These are phyloP conservation scores for Cucurbitaria berberidis DNA, from an alignment of 2,329 filamentous ascomycete genomes.

Conservation along the genomic window DNA sequence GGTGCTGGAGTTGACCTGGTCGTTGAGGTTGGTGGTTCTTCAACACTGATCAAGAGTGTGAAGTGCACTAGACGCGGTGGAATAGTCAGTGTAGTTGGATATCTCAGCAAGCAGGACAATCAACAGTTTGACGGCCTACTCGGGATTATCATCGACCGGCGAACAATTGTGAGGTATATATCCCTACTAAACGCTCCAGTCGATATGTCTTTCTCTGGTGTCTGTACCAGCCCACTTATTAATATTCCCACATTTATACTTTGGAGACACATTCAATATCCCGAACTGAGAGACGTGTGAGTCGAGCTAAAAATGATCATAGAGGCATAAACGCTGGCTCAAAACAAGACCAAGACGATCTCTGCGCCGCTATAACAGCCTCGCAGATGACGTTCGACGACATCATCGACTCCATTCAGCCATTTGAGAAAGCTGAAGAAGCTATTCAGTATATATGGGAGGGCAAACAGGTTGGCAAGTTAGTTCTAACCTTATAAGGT, in stretches of 20 bases:
- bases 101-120: constrained; percentile 7
- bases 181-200: too few species aligned
- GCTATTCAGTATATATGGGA: constrained; percentile 44
- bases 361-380: constrained; percentile 14
- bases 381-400: constrained; percentile 30
- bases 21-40: constrained; percentile 43
- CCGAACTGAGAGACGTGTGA: neutral
- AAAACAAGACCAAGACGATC: neutral
- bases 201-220: too few species aligned
- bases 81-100: constrained; percentile 20
- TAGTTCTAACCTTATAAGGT: constrained; percentile 10
- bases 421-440: constrained; percentile 41
- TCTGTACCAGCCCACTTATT: too few species aligned
- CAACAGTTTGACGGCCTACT: constrained; percentile 4
- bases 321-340: neutral
- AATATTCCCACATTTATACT: constrained; percentile 10
- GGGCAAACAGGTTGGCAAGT: constrained; percentile 40
- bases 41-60: constrained; percentile 6
- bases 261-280: neutral
- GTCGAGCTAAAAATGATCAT: neutral
- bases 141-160: constrained; percentile 5
- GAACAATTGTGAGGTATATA: constrained; percentile 23
- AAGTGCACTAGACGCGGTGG: constrained; percentile 13
- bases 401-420: constrained; percentile 43
- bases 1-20: constrained; percentile 52